Base-by-base conservation (phyloP, 345 rosid genomes). In the Erodium maritimum region DNA sequence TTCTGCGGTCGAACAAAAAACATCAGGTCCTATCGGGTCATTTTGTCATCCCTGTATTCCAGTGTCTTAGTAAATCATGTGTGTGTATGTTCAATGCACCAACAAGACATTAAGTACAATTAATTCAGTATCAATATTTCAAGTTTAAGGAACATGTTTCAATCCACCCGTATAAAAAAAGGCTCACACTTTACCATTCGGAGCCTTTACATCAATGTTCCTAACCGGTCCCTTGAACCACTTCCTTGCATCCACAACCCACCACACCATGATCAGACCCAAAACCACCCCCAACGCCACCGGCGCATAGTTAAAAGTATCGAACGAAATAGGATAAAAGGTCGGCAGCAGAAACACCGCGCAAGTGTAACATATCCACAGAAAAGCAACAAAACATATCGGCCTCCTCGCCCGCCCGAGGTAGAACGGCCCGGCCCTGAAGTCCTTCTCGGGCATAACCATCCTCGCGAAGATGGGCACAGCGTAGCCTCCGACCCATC, bases 171-270 rank as follows among this genome's bases (percentile, higher is more conserved):
- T n/a, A n/a, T n/a, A n/a, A n/a, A n/a, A n/a, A n/a, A n/a, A n/a
- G n/a, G n/a, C n/a, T n/a, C n/a, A 70, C 22, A 51, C 67, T 23
- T 72, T 67, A 10, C 54, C 72, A 11, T 79, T 75, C 20, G 55
- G 74, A 23, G 55, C 25, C n/a, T n/a, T n/a, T n/a, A n/a, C n/a
- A 50, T 77, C 78, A 50, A 80, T 76, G 68, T 80, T 81, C 67
- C 81, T 67, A 25, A 79, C 90, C 55, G 86, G 90, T 48, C 84
- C 90, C 59, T 75, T 73, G 58, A 84, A 84, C 84, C 79, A 84
- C 71, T 63, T 79, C 23, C 80, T 76, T 3, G 86, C 82, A 63
- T 77, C 84, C 53, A 79, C 21, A 5, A 64, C 37, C 86, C 84
- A 75, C 86, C 90, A 83, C 17, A 80, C 72, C 83, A 76, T 74